Evolutionary conservation across 2,329 filamentous ascomycete species (phyloP).

Genomic region (Stagonosporopsis vannaccii): DNA sequence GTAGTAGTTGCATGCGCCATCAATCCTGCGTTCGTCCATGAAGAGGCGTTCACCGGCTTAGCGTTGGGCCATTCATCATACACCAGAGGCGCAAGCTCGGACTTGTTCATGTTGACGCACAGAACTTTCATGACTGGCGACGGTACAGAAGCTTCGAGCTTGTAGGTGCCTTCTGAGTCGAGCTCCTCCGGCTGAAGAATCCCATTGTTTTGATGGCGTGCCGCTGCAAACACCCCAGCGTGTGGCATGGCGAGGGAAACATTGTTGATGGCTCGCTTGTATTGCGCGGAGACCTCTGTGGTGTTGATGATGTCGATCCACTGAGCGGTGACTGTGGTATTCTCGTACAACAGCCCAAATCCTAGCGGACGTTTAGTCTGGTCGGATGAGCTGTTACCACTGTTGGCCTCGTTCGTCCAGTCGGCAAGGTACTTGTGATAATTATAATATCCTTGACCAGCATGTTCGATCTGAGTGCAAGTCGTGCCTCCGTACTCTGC

Average conservation of each 20-base stretch:
- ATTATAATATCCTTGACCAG: constrained; percentile 74
- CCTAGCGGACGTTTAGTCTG: constrained; percentile 64
- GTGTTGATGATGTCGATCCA: constrained; percentile 73
- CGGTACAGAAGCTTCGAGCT: constrained; percentile 71
- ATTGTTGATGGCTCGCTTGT: constrained; percentile 73
- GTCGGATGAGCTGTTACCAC: constrained; percentile 54
- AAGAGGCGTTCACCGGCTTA: constrained; percentile 30
- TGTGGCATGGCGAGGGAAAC: constrained; percentile 81
- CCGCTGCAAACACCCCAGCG: constrained; percentile 70
- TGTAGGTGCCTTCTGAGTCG: constrained; percentile 72
- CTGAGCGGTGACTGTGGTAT: constrained; percentile 72
- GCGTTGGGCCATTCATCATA: constrained; percentile 66
- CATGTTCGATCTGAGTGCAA: constrained; percentile 74
- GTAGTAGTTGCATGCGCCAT: constrained; percentile 33
- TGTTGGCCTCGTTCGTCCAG: constrained; percentile 61
- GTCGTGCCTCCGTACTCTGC: constrained; percentile 55
- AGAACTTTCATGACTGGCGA: constrained; percentile 76
- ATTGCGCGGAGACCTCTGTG: constrained; percentile 56
- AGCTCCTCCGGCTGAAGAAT: constrained; percentile 72
- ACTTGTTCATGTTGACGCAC: constrained; percentile 69
- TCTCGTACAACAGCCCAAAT: constrained; percentile 71
- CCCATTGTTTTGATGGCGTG: constrained; percentile 65
- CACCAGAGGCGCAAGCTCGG: constrained; percentile 70
- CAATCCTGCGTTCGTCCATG: constrained; percentile 23
- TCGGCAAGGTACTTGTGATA: constrained; percentile 66